phyloP scores from a whole-genome alignment of 495 filamentous ascomycete species.

The Cairneyella variabilis region DNA sequence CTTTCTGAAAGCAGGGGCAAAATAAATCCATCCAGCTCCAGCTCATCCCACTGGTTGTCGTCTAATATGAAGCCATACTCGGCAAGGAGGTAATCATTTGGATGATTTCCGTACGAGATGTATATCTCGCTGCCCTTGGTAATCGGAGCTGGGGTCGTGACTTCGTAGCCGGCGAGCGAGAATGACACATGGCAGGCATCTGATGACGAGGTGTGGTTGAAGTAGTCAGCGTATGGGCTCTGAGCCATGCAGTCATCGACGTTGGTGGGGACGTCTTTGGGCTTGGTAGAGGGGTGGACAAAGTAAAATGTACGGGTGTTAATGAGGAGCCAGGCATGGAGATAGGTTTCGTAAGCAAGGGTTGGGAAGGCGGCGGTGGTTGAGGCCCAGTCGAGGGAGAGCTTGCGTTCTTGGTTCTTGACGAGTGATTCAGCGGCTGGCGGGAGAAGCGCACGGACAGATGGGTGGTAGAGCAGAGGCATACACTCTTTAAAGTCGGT shows the following conservation, averaged over 20 bases:
- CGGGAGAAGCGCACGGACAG: constrained; percentile 47
- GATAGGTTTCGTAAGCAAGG: constrained; percentile 50
- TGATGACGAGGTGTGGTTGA: constrained; percentile 57
- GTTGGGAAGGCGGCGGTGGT: constrained; percentile 50
- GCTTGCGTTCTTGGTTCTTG: constrained; percentile 54
- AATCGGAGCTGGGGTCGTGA: constrained; percentile 6
- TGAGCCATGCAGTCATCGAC: constrained; percentile 57
- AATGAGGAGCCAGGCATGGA: constrained; percentile 65
- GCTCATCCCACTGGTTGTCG: constrained; percentile 47
- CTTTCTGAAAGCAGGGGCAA: constrained; percentile 37
- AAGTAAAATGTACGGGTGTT: constrained; percentile 68
- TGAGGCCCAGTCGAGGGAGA: constrained; percentile 56
- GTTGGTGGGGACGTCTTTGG: constrained; percentile 3
- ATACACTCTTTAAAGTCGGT: constrained; percentile 57
- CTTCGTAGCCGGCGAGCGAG: constrained; percentile 9
- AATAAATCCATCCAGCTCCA: constrained; percentile 55
- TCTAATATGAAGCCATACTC: constrained; percentile 67
- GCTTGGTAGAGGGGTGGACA: constrained; percentile 1
- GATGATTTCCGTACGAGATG: constrained; percentile 63
- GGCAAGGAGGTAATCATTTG: constrained; percentile 64
- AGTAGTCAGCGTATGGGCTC: constrained; percentile 67
- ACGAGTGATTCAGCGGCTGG: constrained; percentile 45
- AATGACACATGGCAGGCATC: constrained; percentile 26
- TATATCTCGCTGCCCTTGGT: constrained; percentile 60
- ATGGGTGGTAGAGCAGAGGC: constrained; percentile 64